Evolutionary conservation across 2,329 filamentous ascomycete species (phyloP).

Genomic region (Penicillium sp.): DNA sequence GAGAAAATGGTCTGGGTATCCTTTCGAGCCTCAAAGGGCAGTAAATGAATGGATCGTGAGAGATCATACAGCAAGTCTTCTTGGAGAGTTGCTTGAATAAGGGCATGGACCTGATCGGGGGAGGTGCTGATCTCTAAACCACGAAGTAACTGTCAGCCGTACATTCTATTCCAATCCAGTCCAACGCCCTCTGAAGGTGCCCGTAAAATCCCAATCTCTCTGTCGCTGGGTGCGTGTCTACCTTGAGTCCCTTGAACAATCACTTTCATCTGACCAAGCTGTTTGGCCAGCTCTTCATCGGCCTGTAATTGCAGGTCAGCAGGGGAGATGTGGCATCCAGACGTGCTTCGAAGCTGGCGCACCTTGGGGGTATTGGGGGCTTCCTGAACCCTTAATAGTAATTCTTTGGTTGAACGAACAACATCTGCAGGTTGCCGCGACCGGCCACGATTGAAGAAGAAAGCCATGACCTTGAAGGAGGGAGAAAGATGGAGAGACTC

Average conservation of each 20-base stretch:
- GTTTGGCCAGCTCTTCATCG: constrained; percentile 82
- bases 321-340: constrained; percentile 58
- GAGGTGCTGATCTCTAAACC: constrained; percentile 77
- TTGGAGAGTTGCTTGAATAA: constrained; percentile 82
- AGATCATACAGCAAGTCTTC: constrained; percentile 88
- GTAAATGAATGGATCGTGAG: constrained; percentile 76
- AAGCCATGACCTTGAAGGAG: constrained; percentile 60
- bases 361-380: constrained; percentile 62
- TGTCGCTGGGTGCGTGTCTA: constrained; percentile 40
- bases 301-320: constrained; percentile 66
- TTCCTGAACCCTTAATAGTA: constrained; percentile 65
- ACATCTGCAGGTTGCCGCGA: constrained; percentile 67
- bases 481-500: constrained; percentile 10
- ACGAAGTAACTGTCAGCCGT: constrained; percentile 12
- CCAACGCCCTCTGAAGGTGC: not conserved
- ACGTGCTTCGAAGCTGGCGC: constrained; percentile 38
- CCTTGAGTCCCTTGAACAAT: constrained; percentile 92
- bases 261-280: constrained; percentile 87
- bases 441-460: constrained; percentile 68
- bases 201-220: constrained; percentile 1
- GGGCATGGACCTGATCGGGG: constrained; percentile 83
- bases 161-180: constrained; percentile 7
- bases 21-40: constrained; percentile 95
- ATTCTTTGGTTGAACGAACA: constrained; percentile 65
- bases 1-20: constrained; percentile 96